Percentiles rank a stretch among this genome's conserved stretches.
These are phyloP conservation scores for Chrysoporthe puriensis DNA, from an alignment of 2,329 filamentous ascomycete species.

Conservation along the genomic window DNA sequence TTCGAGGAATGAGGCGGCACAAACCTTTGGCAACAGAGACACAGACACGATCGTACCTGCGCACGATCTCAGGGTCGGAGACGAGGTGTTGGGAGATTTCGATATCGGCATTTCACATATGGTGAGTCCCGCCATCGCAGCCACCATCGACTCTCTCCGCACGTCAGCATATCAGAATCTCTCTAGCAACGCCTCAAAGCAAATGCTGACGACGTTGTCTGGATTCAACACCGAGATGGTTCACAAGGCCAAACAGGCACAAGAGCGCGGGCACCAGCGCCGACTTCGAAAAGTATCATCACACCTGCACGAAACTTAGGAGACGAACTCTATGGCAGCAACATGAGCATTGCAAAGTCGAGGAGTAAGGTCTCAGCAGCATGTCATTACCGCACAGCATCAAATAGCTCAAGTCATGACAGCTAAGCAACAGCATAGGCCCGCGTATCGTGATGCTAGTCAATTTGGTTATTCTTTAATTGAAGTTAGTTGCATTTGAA, in stretches of 20 bases:
- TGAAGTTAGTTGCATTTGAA: no score
- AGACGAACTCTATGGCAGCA: background rate
- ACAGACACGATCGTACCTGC: background rate
- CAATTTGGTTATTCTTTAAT: no score
- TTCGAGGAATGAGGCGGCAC: background rate
- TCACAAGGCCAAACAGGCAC: background rate
- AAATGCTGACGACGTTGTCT: background rate
- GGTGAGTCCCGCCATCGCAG: background rate
- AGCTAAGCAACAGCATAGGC: background rate
- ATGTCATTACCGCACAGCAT: background rate
- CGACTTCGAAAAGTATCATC: background rate
- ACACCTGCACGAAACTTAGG: background rate
- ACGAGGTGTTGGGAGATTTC: no score
- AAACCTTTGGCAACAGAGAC: background rate
- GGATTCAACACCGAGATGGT: background rate
- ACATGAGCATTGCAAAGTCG: no score
- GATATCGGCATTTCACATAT: no score
- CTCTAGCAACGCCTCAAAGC: background rate
- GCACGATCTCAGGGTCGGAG: background rate
- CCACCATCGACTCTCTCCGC: background rate
- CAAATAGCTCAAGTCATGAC: background rate
- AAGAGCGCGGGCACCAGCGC: background rate
- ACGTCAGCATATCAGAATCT: background rate
- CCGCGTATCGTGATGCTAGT: no score
- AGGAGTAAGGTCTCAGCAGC: background rate